Evolutionary conservation across 2,329 filamentous ascomycete species (phyloP), one percentile per base, ranked within the genome.

Genomic region (Phialophora verrucosa): DNA sequence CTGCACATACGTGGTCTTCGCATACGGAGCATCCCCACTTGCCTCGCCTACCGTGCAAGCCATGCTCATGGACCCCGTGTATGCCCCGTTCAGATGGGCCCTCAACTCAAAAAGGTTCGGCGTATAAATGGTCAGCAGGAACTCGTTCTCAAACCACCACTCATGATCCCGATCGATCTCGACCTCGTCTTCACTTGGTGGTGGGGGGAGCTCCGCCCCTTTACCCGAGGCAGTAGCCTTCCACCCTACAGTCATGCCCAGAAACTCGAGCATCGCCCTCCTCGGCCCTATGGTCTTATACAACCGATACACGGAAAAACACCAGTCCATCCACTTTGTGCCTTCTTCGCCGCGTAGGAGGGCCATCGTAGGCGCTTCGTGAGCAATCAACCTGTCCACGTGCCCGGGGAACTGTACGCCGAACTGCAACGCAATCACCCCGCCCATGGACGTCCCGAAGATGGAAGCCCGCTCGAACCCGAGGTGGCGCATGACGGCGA

Each of bases 141-240:
- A 50, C 44, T 60, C 58, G 51, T 60, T 32, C 25, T 60, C 38
- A 23, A 60, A 60, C 58, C 58, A 60, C 20, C 20, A 60, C 20
- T 14, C 8, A 32, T 47, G 58, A 31, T 60, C 58, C 25, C 29
- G 10, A 31, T 54, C 51, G 20, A 54, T 54, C 27, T 54, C 27
- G 5, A 54, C 14, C 27, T 32, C 51, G 7, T 54, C 51, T 32
- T 29, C 51, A 10, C 25, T 29, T 17, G 32, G 23, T 0, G 51
- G 51, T 14, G 51, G 51, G 10, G 51, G 4, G 11, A 49, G 32
- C 20, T 32, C 23, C 17, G 51, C 51, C 4, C 51, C 51, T 20
- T 14, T 4, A 0, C 27, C 51, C 25, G 27, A 54, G 25, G 51
- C 23, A 31, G 23, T 54, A 11, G 51, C 25, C 27, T 31, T 54